Conservation (phyloP, 148 eudicot genomes). For the Dysphania ambrosioides region DNA sequence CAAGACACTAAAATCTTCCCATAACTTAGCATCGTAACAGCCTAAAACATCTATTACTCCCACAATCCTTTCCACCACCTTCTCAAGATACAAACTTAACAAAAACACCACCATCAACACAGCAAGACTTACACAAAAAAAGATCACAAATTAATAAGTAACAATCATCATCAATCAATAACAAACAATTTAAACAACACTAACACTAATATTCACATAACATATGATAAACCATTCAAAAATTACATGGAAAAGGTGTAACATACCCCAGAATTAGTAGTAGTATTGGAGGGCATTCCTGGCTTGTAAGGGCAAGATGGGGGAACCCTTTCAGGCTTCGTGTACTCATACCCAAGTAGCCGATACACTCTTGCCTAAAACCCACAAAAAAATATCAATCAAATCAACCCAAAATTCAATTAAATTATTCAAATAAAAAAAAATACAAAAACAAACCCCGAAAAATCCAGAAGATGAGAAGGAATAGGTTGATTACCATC, state of each 20-base stretch:
- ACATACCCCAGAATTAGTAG: slow-evolving; percentile 38
- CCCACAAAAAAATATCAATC: not conserved
- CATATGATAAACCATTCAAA: not conserved
- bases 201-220: not conserved
- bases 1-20: too few relatives aligned
- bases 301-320: slow-evolving; percentile 81
- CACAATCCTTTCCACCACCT: too few relatives aligned
- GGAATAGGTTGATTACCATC: slow-evolving; percentile 52
- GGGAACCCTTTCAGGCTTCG: slow-evolving; percentile 71
- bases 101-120: not conserved
- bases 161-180: not conserved
- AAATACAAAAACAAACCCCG: not conserved
- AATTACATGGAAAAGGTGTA: not conserved
- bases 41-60: too few relatives aligned
- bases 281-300: slow-evolving; percentile 35
- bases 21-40: too few relatives aligned
- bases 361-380: slow-evolving; percentile 59
- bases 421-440: not conserved
- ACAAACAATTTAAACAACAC: not conserved
- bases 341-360: slow-evolving; percentile 73
- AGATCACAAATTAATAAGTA: not conserved
- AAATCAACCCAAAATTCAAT: slow-evolving; percentile 1
- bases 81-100: not conserved
- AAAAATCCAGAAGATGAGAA: not conserved
- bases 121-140: not conserved